Evolutionary conservation across 805 yeast species (phyloP).

Genomic region (Candida succiphila): DNA sequence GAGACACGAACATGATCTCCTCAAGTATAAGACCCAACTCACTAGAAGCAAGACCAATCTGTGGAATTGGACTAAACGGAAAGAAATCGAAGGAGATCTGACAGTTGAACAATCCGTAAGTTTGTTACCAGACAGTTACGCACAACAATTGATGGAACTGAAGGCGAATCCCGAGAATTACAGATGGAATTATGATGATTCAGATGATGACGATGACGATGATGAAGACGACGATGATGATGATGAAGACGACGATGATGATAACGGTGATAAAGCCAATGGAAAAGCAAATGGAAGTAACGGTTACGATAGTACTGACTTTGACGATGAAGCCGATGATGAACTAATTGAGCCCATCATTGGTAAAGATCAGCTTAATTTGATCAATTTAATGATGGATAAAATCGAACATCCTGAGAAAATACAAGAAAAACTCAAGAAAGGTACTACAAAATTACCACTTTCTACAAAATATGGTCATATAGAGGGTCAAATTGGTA

Average conservation of each 20-base stretch:
- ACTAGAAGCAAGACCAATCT: conserved; percentile 17
- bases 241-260: conserved; percentile 4
- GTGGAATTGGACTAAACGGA: conserved; percentile 21
- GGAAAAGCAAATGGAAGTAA: conserved; percentile 16
- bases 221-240: conserved; percentile 6
- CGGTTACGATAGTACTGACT: conserved; percentile 21
- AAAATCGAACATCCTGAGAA: conserved; percentile 33
- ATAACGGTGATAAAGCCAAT: conserved; percentile 7
- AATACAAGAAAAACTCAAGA: conserved; percentile 18
- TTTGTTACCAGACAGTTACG: conserved; percentile 26
- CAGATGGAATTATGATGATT: conserved; percentile 28
- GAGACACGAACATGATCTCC: conserved; percentile 24
- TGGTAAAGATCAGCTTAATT: conserved; percentile 36
- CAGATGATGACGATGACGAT: conserved; percentile 16
- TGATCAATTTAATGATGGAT: conserved; percentile 37
- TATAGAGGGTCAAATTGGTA: conserved; percentile 38
- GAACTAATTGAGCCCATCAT: conserved; percentile 36
- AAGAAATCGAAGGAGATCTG: conserved; percentile 16
- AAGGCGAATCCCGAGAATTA: conserved; percentile 27
- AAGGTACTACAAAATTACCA: conserved; percentile 21
- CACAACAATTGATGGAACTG: conserved; percentile 22
- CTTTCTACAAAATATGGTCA: conserved; percentile 40
- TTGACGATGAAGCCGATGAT: conserved; percentile 27
- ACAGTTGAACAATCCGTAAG: conserved; percentile 23
- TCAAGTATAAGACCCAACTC: conserved; percentile 22